Conservation (phyloP, 768 basidiomycete species). For the Pisolithus albus region DNA sequence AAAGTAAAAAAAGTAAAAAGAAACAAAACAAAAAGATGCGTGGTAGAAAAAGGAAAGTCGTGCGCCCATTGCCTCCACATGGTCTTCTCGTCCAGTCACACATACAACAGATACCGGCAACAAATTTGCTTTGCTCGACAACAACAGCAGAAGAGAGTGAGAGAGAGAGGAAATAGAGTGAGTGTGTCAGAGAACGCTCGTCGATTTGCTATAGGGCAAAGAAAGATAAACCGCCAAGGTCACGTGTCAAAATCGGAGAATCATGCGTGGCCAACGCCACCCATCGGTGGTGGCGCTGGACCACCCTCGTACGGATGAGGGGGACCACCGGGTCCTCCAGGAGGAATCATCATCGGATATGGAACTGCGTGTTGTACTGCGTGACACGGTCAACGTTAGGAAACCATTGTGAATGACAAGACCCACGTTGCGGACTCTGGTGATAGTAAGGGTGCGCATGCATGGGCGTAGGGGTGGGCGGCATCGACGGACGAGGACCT, state of each 20-base stretch:
- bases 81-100: constrained; percentile 12
- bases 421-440: constrained; percentile 80
- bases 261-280: constrained; percentile 60
- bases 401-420: constrained; percentile 15
- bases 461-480: constrained; percentile 82
- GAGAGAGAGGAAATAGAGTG: constrained; percentile 2
- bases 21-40: not conserved
- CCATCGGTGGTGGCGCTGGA: constrained; percentile 69
- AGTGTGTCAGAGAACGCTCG: not conserved
- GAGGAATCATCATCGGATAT: constrained; percentile 87
- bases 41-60: too few species aligned
- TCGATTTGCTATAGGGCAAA: not conserved
- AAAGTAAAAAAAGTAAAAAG: constrained; percentile 5
- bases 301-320: constrained; percentile 70
- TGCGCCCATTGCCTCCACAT: constrained; percentile 4
- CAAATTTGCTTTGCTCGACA: constrained; percentile 22
- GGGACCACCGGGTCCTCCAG: constrained; percentile 55
- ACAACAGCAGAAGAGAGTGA: constrained; percentile 8
- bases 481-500: constrained; percentile 80
- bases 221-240: not conserved
- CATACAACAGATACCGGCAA: constrained; percentile 22
- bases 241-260: constrained; percentile 5
- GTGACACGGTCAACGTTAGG: constrained; percentile 20
- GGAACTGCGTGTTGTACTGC: constrained; percentile 83
- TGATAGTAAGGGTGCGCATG: constrained; percentile 87